Evolutionary conservation across 2,329 filamentous ascomycete species (phyloP).

Genomic region (Reticulascus tulasneorum): DNA sequence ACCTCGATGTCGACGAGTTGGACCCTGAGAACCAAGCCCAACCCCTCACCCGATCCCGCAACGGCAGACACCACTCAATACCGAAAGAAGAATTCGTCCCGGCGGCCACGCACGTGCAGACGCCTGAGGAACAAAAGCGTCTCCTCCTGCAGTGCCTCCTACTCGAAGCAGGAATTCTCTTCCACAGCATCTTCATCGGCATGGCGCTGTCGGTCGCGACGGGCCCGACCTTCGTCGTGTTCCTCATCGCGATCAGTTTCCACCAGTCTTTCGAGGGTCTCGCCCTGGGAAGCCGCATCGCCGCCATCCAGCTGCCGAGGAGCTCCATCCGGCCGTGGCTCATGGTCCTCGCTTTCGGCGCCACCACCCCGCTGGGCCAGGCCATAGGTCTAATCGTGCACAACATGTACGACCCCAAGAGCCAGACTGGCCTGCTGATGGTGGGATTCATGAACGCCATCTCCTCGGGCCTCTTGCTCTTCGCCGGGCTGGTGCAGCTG

Average conservation of each 20-base stretch:
- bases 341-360: conserved; percentile 72
- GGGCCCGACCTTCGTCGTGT: conserved; percentile 73
- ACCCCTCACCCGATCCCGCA: conserved; percentile 19
- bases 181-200: conserved; percentile 82
- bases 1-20: conserved; percentile 59
- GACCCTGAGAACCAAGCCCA: conserved; percentile 32
- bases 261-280: conserved; percentile 89
- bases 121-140: conserved; percentile 57
- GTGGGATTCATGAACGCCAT: conserved; percentile 88
- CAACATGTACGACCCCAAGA: conserved; percentile 74
- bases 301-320: conserved; percentile 73
- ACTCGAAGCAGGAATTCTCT: conserved; percentile 78
- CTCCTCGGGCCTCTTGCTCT: conserved; percentile 73
- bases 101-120: conserved; percentile 15
- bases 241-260: conserved; percentile 76
- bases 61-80: conserved; percentile 19
- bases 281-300: conserved; percentile 79
- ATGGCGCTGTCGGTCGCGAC: conserved; percentile 82
- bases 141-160: conserved; percentile 74
- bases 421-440: conserved; percentile 71
- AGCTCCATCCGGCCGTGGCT: conserved; percentile 75
- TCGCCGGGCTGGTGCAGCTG: conserved; percentile 79
- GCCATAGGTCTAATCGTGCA: conserved; percentile 73
- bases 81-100: conserved; percentile 9
- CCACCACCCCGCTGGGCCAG: conserved; percentile 61